Percentiles rank a stretch among this genome's conserved stretches.
phyloP scores from a whole-genome alignment of 805 yeast genomes.

The Ascoidea rubescens region DNA sequence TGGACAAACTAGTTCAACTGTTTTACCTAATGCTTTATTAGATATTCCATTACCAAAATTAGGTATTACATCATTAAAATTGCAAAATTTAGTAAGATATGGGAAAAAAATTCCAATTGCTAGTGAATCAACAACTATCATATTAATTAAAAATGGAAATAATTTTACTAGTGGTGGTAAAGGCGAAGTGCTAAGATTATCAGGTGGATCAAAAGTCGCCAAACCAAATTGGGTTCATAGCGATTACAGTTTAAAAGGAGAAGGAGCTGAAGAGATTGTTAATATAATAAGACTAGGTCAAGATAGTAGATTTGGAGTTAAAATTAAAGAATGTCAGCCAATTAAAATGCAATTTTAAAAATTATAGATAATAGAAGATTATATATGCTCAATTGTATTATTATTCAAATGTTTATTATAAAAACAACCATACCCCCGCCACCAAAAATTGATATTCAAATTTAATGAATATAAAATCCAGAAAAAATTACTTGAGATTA shows the following conservation, averaged over 20 bases:
- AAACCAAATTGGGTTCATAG: constrained; percentile 87
- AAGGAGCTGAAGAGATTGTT: constrained; percentile 29
- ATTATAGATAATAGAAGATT: too few species aligned
- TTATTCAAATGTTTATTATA: too few species aligned
- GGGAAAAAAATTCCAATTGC: constrained; percentile 44
- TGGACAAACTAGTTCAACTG: constrained; percentile 33
- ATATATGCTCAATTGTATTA: too few species aligned
- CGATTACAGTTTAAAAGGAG: constrained; percentile 42
- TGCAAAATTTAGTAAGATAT: constrained; percentile 44
- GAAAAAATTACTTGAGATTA: too few species aligned
- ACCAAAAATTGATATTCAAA: too few species aligned
- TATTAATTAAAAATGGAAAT: constrained; percentile 28
- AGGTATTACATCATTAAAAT: constrained; percentile 55
- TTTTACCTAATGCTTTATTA: constrained; percentile 27
- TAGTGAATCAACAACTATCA: constrained; percentile 68
- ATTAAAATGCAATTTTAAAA: constrained; percentile 20
- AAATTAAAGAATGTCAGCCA: constrained; percentile 49
- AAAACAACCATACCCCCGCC: too few species aligned
- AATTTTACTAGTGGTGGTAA: constrained; percentile 18
- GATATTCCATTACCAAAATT: constrained; percentile 65
- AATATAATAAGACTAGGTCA: constrained; percentile 45
- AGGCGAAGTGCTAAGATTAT: constrained; percentile 56
- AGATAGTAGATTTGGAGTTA: constrained; percentile 59
- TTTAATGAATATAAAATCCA: too few species aligned
- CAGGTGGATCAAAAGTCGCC: constrained; percentile 62